Evolutionary conservation across 2,329 filamentous ascomycete species (phyloP).

Genomic region (Cordyceps javanica): DNA sequence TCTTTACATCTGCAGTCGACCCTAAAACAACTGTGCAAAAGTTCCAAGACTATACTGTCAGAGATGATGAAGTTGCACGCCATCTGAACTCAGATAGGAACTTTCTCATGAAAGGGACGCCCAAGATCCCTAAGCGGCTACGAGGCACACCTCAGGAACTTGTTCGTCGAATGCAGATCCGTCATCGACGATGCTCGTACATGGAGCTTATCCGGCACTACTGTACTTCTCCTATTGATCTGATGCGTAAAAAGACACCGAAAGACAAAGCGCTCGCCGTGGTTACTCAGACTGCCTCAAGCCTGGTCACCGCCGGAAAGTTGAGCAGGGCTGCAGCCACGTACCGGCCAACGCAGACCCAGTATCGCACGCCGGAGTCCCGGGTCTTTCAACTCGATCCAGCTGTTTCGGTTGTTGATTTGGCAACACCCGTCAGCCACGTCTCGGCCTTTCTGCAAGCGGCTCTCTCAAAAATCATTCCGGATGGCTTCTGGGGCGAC

Average conservation of each 20-base stretch:
- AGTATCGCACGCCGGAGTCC: not conserved
- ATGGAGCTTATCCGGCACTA: constrained; percentile 71
- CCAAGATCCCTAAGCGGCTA: constrained; percentile 58
- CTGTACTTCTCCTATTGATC: constrained; percentile 52
- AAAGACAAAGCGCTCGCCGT: not conserved
- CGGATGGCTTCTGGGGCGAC: constrained; percentile 66
- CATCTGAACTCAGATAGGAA: constrained; percentile 17
- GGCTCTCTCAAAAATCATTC: constrained; percentile 65
- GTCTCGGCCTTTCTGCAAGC: constrained; percentile 87
- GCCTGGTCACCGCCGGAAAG: not conserved
- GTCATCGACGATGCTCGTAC: constrained; percentile 74
- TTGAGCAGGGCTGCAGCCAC: not conserved
- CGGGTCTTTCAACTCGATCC: not conserved
- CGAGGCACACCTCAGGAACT: constrained; percentile 56
- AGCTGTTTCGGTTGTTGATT: constrained; percentile 46
- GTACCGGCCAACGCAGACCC: not conserved
- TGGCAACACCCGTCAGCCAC: constrained; percentile 59
- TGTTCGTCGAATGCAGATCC: constrained; percentile 60
- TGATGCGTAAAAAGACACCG: not conserved
- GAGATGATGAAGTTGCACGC: constrained; percentile 70
- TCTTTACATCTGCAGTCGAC: constrained; percentile 70
- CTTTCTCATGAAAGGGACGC: constrained; percentile 11
- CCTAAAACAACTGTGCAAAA: constrained; percentile 60
- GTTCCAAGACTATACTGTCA: constrained; percentile 77
- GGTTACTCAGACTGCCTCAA: not conserved